Base-by-base conservation (phyloP, 768 basidiomycete genomes). In the Cystofilobasidium macerans region DNA sequence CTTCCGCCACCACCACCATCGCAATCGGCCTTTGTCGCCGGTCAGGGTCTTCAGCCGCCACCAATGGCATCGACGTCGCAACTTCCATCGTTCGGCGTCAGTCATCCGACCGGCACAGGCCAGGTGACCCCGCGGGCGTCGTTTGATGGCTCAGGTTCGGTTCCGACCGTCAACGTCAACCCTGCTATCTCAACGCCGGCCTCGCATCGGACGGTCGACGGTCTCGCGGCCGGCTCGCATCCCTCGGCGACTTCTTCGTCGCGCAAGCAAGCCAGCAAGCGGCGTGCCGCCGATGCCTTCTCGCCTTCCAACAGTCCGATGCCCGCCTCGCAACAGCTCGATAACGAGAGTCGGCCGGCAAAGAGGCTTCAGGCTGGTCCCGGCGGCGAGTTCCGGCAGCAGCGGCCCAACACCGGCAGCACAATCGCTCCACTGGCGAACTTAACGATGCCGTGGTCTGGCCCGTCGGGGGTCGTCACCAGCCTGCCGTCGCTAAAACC, bases 261-360 rank as follows among this genome's bases (percentile, higher is more conserved):
- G 26, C 28, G 51, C 26, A 11, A 54, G 4, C 6, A 28, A 5
- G 30, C 30, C 9, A 40, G 22, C 45, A 54, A 54, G 51, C 51
- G 51, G 12, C 3, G 26, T 8, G 51, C 51, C 14, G 51, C 7
- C 14, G 51, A 54, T 8, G 51, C 51, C 5, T 54, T 54, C 30
- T 54, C 51, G 51, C 51, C 51, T 12, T 14, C 28, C 14, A 5
- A 18, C 4, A 54, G 51, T 30, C 51, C 51, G 51, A 26, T 54
- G 6, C 1, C 71, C n/a, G 80, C 76, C 9, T 75, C 77, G 12
- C 76, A 79, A 60, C 78, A 79, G 14, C 80, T 79, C 6, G 79
- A n/a, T n/a, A n/a, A 80, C 62, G 75, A 76, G n/a, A 77, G 78
- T 7, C 80, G 80, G 6, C 79, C 80, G 11, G 76, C 71, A 12